phyloP scores from a whole-genome alignment of 83 land plant genomes.

The Diphasiastrum complanatum region DNA sequence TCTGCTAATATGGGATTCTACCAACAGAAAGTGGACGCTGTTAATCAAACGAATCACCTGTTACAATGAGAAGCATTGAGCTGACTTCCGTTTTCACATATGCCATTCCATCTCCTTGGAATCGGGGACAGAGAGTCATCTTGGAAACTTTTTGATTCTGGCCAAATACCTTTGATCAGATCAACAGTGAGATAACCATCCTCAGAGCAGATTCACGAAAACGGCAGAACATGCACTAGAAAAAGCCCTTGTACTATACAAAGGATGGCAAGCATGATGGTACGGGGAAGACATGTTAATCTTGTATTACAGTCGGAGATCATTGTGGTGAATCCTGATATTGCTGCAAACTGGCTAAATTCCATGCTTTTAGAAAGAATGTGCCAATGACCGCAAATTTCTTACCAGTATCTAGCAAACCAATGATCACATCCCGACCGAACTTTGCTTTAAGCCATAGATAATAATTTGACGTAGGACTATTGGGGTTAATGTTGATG shows the following conservation, averaged over 20 bases:
- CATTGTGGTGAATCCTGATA: too few species aligned
- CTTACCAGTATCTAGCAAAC: constrained; percentile 1
- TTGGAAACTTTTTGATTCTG: constrained; percentile 6
- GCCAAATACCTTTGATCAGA: not conserved
- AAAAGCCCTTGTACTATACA: too few species aligned
- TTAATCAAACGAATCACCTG: too few species aligned
- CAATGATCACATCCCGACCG: constrained; percentile 8
- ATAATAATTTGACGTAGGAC: not conserved
- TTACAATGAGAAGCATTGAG: not conserved
- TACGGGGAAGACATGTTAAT: not conserved
- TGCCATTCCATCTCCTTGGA: not conserved
- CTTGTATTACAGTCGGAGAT: too few species aligned
- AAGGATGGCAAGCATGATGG: not conserved
- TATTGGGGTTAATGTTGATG: not conserved
- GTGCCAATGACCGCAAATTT: not conserved
- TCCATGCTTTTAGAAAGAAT: too few species aligned
- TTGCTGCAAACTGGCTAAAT: too few species aligned
- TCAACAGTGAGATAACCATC: not conserved
- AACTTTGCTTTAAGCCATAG: too few species aligned
- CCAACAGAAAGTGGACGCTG: too few species aligned
- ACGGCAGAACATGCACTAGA: too few species aligned
- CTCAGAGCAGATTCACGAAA: too few species aligned
- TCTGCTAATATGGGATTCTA: too few species aligned
- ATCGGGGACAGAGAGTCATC: not conserved
- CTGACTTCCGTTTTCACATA: not conserved